phyloP scores from a whole-genome alignment of 345 rosid species.

The Populus alba region DNA sequence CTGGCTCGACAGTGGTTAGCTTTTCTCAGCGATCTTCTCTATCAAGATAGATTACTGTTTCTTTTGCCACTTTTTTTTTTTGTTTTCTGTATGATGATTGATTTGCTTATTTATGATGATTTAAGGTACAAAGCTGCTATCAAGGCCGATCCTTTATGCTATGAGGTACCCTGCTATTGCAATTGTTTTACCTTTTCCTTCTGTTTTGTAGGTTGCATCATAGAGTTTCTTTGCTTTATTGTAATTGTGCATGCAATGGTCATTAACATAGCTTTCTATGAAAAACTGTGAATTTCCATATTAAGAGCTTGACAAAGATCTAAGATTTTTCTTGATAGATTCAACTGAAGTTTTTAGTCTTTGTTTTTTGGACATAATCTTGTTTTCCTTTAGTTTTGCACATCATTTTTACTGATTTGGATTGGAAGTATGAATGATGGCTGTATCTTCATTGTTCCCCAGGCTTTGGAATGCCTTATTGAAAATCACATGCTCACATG shows the following conservation, averaged over 20 bases:
- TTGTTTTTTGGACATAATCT: constrained; percentile 2
- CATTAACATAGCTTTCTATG: not conserved
- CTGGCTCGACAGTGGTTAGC: constrained; percentile 87
- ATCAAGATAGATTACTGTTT: not conserved
- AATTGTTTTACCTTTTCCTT: not conserved
- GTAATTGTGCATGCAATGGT: not conserved
- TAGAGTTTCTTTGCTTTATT: constrained; percentile 1
- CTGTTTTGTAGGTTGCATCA: not conserved
- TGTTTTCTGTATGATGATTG: not conserved
- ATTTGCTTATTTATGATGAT: constrained; percentile 22
- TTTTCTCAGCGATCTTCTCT: constrained; percentile 8
- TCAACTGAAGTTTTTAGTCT: not conserved
- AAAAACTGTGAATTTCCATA: not conserved
- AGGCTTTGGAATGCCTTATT: constrained; percentile 96
- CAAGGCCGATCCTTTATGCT: constrained; percentile 95
- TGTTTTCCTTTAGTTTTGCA: not conserved
- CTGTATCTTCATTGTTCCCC: constrained; percentile 26
- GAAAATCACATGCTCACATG: constrained; percentile 93
- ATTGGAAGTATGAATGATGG: not conserved
- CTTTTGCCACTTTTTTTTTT: not conserved
- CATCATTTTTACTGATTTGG: not conserved
- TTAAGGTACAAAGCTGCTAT: constrained; percentile 94
- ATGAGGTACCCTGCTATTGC: constrained; percentile 58
- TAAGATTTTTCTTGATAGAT: not conserved
- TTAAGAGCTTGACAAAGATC: not conserved